Evolutionary conservation across 768 basidiomycete genomes (phyloP), one percentile per base, ranked within the genome.

Genomic region (Exsudoporus frostii): DNA sequence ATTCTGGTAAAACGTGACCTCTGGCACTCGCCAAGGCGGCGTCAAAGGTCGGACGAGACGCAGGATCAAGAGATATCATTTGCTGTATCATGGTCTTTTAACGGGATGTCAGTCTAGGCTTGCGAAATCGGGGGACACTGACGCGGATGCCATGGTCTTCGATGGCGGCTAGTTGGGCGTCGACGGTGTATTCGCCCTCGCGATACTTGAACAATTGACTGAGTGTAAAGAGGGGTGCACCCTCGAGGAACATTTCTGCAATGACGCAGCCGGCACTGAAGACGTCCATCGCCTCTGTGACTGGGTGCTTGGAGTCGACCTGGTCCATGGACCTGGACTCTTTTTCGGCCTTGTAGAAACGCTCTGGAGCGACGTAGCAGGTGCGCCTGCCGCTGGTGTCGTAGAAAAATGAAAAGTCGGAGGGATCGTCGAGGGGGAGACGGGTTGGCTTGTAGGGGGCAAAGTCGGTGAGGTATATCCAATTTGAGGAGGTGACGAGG

Each of bases 371-470:
- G 53, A 99, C 76, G 64, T 98, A 98, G 68, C 97, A 99, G 1
- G 92, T 95, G 11, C 96, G 81, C 7, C 93, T 79, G 2, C 92
- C 92, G 13, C 92, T 93, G 5, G 92, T 93, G 71, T 99, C 97
- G 70, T 95, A 98, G 78, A 86, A 99, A 76, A 94, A 97, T 5
- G 94, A 95, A 70, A 98, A 99, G 72, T 96, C 94, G 8, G 95
- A 85, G 4, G 97, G 97, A 66, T 98, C 95, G 65, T 99, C 93
- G 40, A 98, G 80, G 0, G 97, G 97, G 11, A 99, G 82, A 68
- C 85, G 91, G 2, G 93, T 95, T 0, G 95, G 97, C 68, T 99
- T 99, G 80, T 91, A 95, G 7, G 83, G 73, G 0, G 95, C 91
- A 68, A 98, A 98, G 73, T 98, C 97, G 38, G 95, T 90, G 46